These are phyloP conservation scores for Termitomyces bulborhizus DNA, from an alignment of 768 basidiomycete genomes.

Conservation along the genomic window DNA sequence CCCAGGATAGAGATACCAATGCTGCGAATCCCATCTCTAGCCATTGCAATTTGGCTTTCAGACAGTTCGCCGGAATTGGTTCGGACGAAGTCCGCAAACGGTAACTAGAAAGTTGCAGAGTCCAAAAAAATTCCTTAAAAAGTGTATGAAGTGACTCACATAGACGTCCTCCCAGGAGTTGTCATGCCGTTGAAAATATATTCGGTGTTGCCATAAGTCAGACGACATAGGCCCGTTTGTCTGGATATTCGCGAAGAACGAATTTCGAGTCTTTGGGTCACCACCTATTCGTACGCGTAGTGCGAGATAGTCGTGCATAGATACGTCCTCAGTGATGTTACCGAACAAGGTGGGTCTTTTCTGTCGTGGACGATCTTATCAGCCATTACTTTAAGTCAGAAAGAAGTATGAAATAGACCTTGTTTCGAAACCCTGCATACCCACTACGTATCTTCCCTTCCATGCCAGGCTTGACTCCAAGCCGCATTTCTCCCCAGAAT, in stretches of 20 bases:
- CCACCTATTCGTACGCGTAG: conserved; percentile 76
- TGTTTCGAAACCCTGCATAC: conserved; percentile 88
- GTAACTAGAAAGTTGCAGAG: conserved; percentile 47
- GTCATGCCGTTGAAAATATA: conserved; percentile 67
- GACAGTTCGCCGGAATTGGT: conserved; percentile 72
- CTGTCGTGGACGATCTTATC: conserved; percentile 25
- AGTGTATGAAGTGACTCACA: conserved; percentile 36
- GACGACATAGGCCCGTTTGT: conserved; percentile 76
- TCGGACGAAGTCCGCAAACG: conserved; percentile 68
- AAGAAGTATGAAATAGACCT: conserved; percentile 35
- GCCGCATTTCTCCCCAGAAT: conserved; percentile 78
- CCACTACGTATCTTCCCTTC: conserved; percentile 72
- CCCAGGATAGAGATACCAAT: conserved; percentile 87
- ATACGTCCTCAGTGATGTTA: conserved; percentile 77
- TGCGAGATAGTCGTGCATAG: conserved; percentile 73
- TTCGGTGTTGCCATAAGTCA: conserved; percentile 92
- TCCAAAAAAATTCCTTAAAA: background rate
- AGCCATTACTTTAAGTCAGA: background rate
- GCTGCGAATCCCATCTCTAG: conserved; percentile 66
- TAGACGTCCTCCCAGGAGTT: conserved; percentile 79
- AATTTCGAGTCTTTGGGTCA: conserved; percentile 65
- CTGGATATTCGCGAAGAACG: conserved; percentile 94
- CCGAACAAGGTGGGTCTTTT: conserved; percentile 82
- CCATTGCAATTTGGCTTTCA: conserved; percentile 68
- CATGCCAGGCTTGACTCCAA: conserved; percentile 61